Base-by-base conservation (phyloP, 202 grass and related monocot species). In the Dendrocalamus latiflorus region DNA sequence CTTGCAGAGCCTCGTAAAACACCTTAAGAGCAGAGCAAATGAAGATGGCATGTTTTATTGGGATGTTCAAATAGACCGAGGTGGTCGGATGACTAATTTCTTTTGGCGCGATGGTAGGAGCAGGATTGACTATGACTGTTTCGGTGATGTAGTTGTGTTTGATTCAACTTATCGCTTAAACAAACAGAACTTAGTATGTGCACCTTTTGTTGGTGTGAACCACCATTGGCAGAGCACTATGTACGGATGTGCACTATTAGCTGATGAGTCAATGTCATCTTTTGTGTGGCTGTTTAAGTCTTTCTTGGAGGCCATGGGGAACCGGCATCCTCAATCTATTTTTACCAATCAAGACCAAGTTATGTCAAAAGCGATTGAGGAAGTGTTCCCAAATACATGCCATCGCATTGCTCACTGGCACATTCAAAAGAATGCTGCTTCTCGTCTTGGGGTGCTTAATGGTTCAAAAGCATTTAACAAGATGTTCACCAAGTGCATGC, bases 171-270 rank as follows among this genome's bases (percentile, higher is more conserved):
- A 84, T 36, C 86, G 90, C 75, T 77, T 91, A 37, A 92, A 90
- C 81, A 95, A 88, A 73, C 86, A 92, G 44, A 95, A 95, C 24
- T 36, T 90, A 37, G 56, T 90, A 65, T 92, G 79, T 59, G 85
- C 78, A 1, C 81, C 90, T 79, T 95, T 95, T 86, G 84, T 92
- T 74, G 87, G 90, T 6, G 72, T 92, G 61, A 95, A 95, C 79
- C 87, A 95, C 80, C 90, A 95, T 62, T 90, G 90, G 90, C 93
- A 95, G 84, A 88, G 68, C 45, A 88, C 84, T 58, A 92, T 95
- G 85, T 92, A 88, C 86, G 90, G 93, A 6, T 95, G 93, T 44
- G 93, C 74, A 0, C 45, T 95, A 20, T 80, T 95, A 77, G 62
- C 79, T 55, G 90, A 95, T 26, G 90, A 95, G 48, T 90, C 85